A percentile compares a stretch with the other conserved stretches of the same genome.
Conservation (phyloP, 257 asterid species). For the Nyctanthes arbortristis region DNA sequence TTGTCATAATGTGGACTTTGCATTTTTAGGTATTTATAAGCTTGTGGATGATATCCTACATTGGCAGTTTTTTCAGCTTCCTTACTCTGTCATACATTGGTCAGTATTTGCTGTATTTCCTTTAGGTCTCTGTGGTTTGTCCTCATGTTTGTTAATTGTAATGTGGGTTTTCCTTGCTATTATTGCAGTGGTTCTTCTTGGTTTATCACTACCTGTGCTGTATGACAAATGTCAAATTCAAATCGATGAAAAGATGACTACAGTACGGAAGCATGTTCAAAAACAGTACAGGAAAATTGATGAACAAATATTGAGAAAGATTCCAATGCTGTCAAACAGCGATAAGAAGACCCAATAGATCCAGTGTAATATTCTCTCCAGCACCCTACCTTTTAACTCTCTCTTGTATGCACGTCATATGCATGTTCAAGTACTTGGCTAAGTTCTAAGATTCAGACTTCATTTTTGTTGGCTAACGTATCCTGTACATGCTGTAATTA, state of each 20-base stretch:
- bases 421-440: neutral
- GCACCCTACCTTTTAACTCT: neutral
- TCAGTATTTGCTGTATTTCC: slow-evolving; percentile 32
- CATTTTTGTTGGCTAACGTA: neutral
- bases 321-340: slow-evolving; percentile 52
- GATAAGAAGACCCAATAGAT: slow-evolving; percentile 72
- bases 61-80: slow-evolving; percentile 78
- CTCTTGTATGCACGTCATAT: neutral
- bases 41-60: slow-evolving; percentile 70
- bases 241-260: slow-evolving; percentile 65
- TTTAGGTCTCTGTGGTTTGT: neutral
- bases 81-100: slow-evolving; percentile 69
- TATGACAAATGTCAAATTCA: slow-evolving; percentile 76
- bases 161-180: slow-evolving; percentile 9
- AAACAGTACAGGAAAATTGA: slow-evolving; percentile 57
- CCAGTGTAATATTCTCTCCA: slow-evolving; percentile 27
- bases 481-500: neutral
- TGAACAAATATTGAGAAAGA: slow-evolving; percentile 50
- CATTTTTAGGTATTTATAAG: slow-evolving; percentile 60
- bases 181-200: slow-evolving; percentile 63
- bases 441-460: neutral
- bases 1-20: slow-evolving; percentile 19
- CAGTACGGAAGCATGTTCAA: slow-evolving; percentile 44
- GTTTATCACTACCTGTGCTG: slow-evolving; percentile 69
- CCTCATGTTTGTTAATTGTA: neutral